A percentile compares a stretch with the other conserved stretches of the same genome.
Evolutionary conservation across 257 asterid genomes (phyloP).

Genomic region (Salvia miltiorrhiza): DNA sequence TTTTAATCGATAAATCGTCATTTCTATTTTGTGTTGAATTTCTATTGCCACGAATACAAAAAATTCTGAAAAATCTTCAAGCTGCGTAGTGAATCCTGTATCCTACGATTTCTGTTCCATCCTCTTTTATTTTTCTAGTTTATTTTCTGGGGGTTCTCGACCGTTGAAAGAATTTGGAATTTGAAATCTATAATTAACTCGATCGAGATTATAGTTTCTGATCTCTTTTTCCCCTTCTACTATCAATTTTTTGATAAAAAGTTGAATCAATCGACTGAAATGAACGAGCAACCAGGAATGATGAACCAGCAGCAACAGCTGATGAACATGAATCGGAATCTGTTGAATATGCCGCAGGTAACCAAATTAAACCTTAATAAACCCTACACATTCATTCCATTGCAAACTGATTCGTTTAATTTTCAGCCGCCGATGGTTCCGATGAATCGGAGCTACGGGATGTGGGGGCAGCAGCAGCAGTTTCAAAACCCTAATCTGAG

Average conservation of each 20-base stretch:
- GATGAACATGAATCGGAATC: conserved; percentile 40
- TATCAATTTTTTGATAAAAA: neutral
- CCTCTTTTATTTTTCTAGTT: neutral
- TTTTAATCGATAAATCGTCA: neutral
- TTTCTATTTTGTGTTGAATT: neutral
- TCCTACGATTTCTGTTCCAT: neutral
- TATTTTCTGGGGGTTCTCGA: neutral
- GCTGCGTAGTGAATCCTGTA: neutral
- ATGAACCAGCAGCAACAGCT: conserved; percentile 46
- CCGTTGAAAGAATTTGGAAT: neutral
- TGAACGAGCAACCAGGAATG: conserved; percentile 68
- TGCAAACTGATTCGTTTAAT: neutral
- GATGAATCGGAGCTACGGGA: conserved; percentile 61
- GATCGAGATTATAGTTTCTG: neutral
- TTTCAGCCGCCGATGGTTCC: conserved; percentile 41
- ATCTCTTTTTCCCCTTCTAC: neutral
- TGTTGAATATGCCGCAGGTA: conserved; percentile 46
- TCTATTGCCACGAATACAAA: neutral
- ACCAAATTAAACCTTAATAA: conserved; percentile 6
- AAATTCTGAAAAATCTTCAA: neutral
- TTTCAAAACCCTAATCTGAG: conserved; percentile 57
- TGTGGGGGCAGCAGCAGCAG: conserved; percentile 60
- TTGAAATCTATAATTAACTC: neutral
- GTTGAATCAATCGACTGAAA: conserved; percentile 20
- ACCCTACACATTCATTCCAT: neutral